phyloP scores from a whole-genome alignment of 2,329 filamentous ascomycete genomes.

The Emergomyces pasteurianus region DNA sequence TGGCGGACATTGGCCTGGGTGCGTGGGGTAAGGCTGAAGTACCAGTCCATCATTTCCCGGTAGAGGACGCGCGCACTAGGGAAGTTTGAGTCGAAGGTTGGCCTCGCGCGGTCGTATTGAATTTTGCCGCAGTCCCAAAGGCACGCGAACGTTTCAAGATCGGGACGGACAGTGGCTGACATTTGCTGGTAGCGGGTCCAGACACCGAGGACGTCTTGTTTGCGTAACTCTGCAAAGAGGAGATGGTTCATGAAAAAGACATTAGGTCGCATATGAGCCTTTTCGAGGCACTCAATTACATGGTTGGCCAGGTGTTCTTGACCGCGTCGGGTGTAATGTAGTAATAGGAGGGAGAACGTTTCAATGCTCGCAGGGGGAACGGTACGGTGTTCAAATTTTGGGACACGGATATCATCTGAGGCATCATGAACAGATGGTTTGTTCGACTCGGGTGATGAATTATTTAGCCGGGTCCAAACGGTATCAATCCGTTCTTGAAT shows the following conservation, averaged over 20 bases:
- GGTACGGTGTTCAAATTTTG: conserved; percentile 28
- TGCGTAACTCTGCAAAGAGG: conserved; percentile 53
- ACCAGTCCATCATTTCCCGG: conserved; percentile 39
- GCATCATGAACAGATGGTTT: conserved; percentile 19
- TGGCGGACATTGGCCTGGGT: conserved; percentile 18
- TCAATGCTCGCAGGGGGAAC: conserved; percentile 56
- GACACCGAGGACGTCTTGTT: conserved; percentile 44
- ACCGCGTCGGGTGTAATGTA: conserved; percentile 55
- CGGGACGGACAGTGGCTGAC: conserved; percentile 44
- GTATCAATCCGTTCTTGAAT: conserved; percentile 55
- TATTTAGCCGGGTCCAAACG: conserved; percentile 32
- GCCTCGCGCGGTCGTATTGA: conserved; percentile 36
- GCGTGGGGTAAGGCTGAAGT: conserved; percentile 21
- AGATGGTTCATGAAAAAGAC: conserved; percentile 71
- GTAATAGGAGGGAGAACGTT: conserved; percentile 63
- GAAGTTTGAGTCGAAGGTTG: conserved; percentile 36
- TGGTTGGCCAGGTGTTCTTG: conserved; percentile 46
- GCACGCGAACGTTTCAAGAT: conserved; percentile 56
- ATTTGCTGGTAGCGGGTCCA: conserved; percentile 46
- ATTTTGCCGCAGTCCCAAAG: conserved; percentile 48
- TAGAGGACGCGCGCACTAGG: conserved; percentile 36
- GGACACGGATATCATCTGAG: conserved; percentile 18
- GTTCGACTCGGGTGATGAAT: conserved; percentile 14
- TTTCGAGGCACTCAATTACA: conserved; percentile 50
- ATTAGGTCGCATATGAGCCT: conserved; percentile 54